phyloP scores from a whole-genome alignment of 2,329 filamentous ascomycete genomes.

The Colletotrichum sp. region DNA sequence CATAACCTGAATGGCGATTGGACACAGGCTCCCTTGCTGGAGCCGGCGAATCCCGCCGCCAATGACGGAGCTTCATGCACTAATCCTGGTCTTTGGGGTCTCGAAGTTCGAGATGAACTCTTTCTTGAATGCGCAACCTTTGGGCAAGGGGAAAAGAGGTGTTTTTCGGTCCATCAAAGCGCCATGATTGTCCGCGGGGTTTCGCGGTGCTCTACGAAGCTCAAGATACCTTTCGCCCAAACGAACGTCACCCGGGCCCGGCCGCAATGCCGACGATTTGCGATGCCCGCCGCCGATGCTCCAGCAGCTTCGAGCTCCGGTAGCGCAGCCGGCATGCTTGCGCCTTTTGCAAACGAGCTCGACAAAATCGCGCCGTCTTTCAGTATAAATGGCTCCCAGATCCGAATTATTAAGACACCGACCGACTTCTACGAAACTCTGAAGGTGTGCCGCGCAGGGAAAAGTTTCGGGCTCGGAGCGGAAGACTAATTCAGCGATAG shows the following conservation, averaged over 20 bases:
- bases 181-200: conserved; percentile 38
- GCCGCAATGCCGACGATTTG: conserved; percentile 20
- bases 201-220: conserved; percentile 32
- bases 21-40: not conserved
- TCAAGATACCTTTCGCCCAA: conserved; percentile 18
- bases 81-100: not conserved
- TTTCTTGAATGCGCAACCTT: not conserved
- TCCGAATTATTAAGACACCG: conserved; percentile 79
- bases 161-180: not conserved
- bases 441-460: conserved; percentile 63
- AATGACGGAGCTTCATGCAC: conserved; percentile 22
- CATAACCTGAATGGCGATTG: conserved; percentile 14
- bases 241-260: conserved; percentile 2
- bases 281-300: conserved; percentile 18
- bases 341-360: conserved; percentile 70
- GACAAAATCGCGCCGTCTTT: conserved; percentile 92
- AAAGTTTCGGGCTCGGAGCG: not conserved
- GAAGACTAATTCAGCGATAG: conserved; percentile 41
- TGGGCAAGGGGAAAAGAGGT: not conserved
- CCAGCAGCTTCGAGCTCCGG: conserved; percentile 25
- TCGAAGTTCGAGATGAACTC: not conserved
- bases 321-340: conserved; percentile 45
- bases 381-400: conserved; percentile 79
- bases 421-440: conserved; percentile 90
- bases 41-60: conserved; percentile 14